Base-by-base conservation (phyloP, 352 stramenopile species). In the Phytopythium cucurbitacearum region DNA sequence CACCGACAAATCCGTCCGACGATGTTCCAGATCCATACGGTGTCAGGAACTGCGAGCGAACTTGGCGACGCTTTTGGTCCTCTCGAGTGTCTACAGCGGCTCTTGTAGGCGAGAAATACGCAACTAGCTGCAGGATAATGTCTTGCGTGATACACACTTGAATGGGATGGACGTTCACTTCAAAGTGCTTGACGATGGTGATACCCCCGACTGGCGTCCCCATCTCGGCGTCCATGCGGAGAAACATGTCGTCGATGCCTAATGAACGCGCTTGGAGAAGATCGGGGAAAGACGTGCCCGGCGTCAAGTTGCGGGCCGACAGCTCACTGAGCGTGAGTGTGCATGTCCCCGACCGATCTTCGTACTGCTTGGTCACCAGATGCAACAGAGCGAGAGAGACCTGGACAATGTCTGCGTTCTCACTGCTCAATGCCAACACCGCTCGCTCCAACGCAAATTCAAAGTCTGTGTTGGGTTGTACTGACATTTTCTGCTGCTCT, bases 131-230 rank as follows among this genome's bases (percentile, higher is more conserved):
- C 13, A 89, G 57, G 34, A 95, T 81, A 10, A 89, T 65, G 33
- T 92, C 80, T 12, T 91, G 80, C 1, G 84, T 90, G 42, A 95
- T 66, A 49, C 80, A 92, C 34, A 95, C 71, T 59, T 95, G 80
- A n/a, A 95, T 72, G 4, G 85, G 85, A 42, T 91, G 80, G 2
- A 92, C 73, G 36, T 95, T 95, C 33, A 95, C 60, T 61, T 93
- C 82, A 58, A 93, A 91, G 67, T 92, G 85, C 40, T 90, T 74
- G 8, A 94, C 67, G 33, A 94, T 52, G 13, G 73, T 84, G 36
- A 83, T 77, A 1, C 64, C 75, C 33, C 64, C 58, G 1, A 88
- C 67, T 8, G 84, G 78, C 35, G 76, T 70, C n/a, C 73, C 67
- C 13, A 92, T 73, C 48, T 93, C 84, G 9, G 80, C 78, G 47